Evolutionary conservation across 208 protist genomes (phyloP).

Genomic region (Leishmania tropica): DNA sequence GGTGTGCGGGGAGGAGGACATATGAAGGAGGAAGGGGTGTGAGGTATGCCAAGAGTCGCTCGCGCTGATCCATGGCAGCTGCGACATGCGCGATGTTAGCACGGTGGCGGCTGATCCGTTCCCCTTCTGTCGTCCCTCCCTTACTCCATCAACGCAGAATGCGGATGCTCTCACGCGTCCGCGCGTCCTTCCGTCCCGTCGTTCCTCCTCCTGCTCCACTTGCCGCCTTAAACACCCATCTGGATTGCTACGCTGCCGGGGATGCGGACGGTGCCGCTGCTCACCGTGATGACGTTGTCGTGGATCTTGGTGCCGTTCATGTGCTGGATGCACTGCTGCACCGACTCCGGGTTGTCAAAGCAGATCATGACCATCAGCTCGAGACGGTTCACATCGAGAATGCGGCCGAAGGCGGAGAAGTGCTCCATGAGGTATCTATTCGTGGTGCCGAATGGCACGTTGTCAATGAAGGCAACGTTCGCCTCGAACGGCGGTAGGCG

Average conservation of each 20-base stretch:
- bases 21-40: background rate
- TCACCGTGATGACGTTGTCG: constrained; percentile 78
- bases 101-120: background rate
- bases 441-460: constrained; percentile 84
- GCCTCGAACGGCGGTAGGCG: constrained; percentile 53
- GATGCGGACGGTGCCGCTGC: constrained; percentile 81
- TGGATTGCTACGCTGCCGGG: constrained; percentile 58
- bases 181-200: background rate
- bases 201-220: background rate
- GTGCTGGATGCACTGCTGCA: constrained; percentile 82
- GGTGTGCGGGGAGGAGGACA: too few species aligned
- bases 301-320: constrained; percentile 75
- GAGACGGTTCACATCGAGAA: constrained; percentile 85
- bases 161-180: background rate
- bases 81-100: background rate
- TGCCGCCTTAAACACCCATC: constrained; percentile 50
- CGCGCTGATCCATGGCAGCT: background rate
- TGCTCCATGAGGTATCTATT: constrained; percentile 78
- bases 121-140: background rate
- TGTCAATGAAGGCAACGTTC: constrained; percentile 76
- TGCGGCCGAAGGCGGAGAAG: constrained; percentile 66
- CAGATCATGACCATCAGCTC: constrained; percentile 75
- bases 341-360: constrained; percentile 80
- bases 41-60: background rate
- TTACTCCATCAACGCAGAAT: background rate